A percentile compares a stretch with the other conserved stretches of the same genome.
Conservation (phyloP, 1,284 basidiomycete genomes). For the Cystobasidium pallidum region DNA sequence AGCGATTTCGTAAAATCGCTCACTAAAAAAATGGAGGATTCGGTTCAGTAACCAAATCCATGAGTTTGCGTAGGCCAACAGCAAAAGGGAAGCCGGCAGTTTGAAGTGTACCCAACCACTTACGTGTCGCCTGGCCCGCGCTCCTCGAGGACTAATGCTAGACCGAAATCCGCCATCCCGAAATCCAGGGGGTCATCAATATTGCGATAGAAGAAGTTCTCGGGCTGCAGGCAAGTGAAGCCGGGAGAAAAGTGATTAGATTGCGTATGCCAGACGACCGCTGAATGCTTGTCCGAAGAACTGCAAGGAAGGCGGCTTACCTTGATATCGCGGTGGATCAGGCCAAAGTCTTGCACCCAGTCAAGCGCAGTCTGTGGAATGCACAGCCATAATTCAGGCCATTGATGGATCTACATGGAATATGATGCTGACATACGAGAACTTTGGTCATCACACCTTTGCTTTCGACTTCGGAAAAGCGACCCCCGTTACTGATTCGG, state of each 20-base stretch:
- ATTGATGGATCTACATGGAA: not conserved
- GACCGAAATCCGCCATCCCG: conserved; percentile 42
- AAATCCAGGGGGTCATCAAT: conserved; percentile 39
- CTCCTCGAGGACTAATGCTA: conserved; percentile 38
- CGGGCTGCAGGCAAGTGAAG: conserved; percentile 10
- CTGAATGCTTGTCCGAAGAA: too few relatives aligned
- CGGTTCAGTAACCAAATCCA: too few relatives aligned
- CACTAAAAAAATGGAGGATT: too few relatives aligned
- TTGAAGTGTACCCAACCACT: not conserved
- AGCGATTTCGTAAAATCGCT: conserved; percentile 50
- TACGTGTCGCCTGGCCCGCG: conserved; percentile 16
- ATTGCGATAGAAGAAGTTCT: conserved; percentile 44
- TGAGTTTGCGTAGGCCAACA: too few relatives aligned
- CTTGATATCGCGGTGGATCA: conserved; percentile 44
- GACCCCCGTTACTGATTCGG: conserved; percentile 36
- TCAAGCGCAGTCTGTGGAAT: conserved; percentile 17
- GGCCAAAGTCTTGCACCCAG: conserved; percentile 38
- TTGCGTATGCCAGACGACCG: too few relatives aligned
- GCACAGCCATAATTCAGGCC: not conserved
- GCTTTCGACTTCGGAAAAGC: conserved; percentile 31
- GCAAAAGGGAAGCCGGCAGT: too few relatives aligned
- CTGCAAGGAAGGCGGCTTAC: not conserved
- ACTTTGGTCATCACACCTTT: conserved; percentile 29
- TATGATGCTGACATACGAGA: conserved; percentile 16
- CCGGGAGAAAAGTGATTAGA: too few relatives aligned